Conservation (phyloP, 345 rosid genomes). For the Lepidium didymum region DNA sequence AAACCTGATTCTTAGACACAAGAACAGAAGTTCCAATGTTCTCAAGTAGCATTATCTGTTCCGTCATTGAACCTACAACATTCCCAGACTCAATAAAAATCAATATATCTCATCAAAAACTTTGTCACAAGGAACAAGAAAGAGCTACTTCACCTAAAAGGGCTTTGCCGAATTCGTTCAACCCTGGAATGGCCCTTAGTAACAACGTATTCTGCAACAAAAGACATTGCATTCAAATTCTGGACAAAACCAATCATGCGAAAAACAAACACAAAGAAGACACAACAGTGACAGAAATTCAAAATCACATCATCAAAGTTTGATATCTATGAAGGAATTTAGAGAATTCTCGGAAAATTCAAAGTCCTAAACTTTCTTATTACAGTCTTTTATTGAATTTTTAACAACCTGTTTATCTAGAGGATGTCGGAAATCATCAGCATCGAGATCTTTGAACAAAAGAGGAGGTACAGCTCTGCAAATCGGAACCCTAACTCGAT, state of each 20-base stretch:
- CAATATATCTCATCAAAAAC: neutral
- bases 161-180: conserved; percentile 73
- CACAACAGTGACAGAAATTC: neutral
- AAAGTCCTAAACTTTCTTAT: neutral
- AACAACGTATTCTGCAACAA: conserved; percentile 68
- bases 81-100: neutral
- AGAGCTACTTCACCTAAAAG: conserved; percentile 47
- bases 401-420: conserved; percentile 74
- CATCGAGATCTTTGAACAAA: conserved; percentile 79
- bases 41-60: conserved; percentile 98
- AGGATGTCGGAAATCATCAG: conserved; percentile 94
- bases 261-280: neutral
- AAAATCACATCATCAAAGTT: neutral
- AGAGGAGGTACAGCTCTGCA: conserved; percentile 55
- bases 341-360: neutral
- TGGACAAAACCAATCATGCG: neutral
- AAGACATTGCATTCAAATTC: neutral
- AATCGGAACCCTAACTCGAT: conserved; percentile 32
- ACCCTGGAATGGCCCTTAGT: conserved; percentile 83
- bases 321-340: neutral
- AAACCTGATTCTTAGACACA: conserved; percentile 83
- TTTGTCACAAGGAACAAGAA: neutral
- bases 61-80: conserved; percentile 61
- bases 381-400: neutral
- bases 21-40: conserved; percentile 96